phyloP scores from a whole-genome alignment of 1,284 basidiomycete genomes.

The Vanrija sp. region DNA sequence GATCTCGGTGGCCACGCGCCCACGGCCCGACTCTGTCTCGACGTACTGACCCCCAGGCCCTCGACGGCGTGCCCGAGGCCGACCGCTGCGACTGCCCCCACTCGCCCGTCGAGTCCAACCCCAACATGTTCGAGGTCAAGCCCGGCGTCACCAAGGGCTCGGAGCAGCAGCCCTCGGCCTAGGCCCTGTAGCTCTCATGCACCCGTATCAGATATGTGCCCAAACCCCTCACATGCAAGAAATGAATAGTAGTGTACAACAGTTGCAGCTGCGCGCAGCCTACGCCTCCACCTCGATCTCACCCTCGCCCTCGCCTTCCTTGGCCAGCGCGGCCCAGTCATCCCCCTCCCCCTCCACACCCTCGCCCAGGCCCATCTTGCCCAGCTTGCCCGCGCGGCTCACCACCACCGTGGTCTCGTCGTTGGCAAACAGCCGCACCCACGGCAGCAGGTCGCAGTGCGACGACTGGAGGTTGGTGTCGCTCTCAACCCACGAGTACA shows the following conservation, averaged over 20 bases:
- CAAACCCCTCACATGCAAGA: not conserved
- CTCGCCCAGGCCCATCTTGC: conserved; percentile 32
- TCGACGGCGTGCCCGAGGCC: conserved; percentile 32
- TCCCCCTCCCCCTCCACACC: conserved; percentile 19
- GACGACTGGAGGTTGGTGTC: conserved; percentile 55
- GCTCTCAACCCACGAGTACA: conserved; percentile 71
- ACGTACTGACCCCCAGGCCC: conserved; percentile 22
- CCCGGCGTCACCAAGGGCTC: conserved; percentile 5
- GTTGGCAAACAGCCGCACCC: conserved; percentile 31
- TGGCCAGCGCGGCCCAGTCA: conserved; percentile 9
- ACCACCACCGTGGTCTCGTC: conserved; percentile 27
- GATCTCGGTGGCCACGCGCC: not conserved
- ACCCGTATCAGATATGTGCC: too few relatives aligned
- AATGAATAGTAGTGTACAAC: conserved; percentile 6
- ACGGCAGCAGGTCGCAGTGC: conserved; percentile 60
- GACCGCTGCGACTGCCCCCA: conserved; percentile 43
- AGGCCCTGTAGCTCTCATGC: not conserved
- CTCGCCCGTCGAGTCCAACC: conserved; percentile 32
- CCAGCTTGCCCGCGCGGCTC: conserved; percentile 24
- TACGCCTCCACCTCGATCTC: conserved; percentile 8
- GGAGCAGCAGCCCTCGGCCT: not conserved
- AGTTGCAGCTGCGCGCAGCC: not conserved
- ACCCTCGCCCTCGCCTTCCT: conserved; percentile 2
- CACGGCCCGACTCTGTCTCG: conserved; percentile 3
- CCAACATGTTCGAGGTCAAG: conserved; percentile 37